A percentile compares a stretch with the other conserved stretches of the same genome.
Evolutionary conservation across 1,284 basidiomycete genomes (phyloP).

Genomic region (Wallemia hederae): DNA sequence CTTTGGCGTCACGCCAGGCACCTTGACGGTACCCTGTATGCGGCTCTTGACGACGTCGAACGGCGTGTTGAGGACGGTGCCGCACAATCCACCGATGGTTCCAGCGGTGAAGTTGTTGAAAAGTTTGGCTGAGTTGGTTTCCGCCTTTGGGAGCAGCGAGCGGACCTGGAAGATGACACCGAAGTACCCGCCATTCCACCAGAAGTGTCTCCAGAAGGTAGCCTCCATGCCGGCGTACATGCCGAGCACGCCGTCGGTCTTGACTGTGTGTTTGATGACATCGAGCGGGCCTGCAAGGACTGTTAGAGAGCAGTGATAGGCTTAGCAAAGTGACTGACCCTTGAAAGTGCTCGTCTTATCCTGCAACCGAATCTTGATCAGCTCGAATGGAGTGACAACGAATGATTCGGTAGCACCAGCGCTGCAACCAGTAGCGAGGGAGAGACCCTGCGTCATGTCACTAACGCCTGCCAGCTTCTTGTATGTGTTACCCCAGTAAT

Average conservation of each 20-base stretch:
- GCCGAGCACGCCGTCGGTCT: slow-evolving; percentile 47
- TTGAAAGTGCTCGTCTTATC: slow-evolving; percentile 61
- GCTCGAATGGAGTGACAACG: slow-evolving; percentile 66
- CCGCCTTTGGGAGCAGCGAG: slow-evolving; percentile 46
- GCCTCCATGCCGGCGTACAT: slow-evolving; percentile 79
- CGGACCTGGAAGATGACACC: slow-evolving; percentile 64
- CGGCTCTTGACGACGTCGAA: slow-evolving; percentile 77
- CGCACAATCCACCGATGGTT: slow-evolving; percentile 63
- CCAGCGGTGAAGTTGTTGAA: slow-evolving; percentile 82
- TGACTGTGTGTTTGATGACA: slow-evolving; percentile 49
- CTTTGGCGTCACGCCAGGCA: slow-evolving; percentile 36
- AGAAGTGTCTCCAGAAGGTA: slow-evolving; percentile 75
- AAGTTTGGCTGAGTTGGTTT: slow-evolving; percentile 40
- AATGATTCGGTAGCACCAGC: slow-evolving; percentile 90
- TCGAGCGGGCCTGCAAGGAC: slow-evolving; percentile 46
- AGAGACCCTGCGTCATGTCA: slow-evolving; percentile 64
- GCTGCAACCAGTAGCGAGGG: slow-evolving; percentile 64
- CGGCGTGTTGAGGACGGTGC: slow-evolving; percentile 26
- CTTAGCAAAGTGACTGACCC: background rate
- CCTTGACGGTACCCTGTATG: slow-evolving; percentile 44
- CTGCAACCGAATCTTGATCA: slow-evolving; percentile 83
- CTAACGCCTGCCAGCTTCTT: slow-evolving; percentile 30
- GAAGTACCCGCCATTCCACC: slow-evolving; percentile 86
- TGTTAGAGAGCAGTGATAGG: background rate
- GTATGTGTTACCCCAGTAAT: slow-evolving; percentile 73